Evolutionary conservation across 306 rosid genomes (phyloP).

Genomic region (Vigna angularis): DNA sequence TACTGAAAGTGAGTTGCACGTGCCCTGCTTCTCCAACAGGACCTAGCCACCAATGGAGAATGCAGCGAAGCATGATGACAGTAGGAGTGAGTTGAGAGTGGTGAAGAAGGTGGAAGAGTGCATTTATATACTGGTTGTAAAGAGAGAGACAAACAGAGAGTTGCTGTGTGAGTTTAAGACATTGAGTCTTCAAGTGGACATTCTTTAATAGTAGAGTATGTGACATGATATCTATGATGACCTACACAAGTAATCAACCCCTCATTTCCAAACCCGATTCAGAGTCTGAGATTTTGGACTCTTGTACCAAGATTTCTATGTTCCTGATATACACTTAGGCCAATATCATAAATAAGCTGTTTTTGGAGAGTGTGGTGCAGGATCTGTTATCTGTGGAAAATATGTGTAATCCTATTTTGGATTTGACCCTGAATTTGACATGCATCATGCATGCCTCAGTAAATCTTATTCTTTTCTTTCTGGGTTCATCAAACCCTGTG

Average conservation of each 20-base stretch:
- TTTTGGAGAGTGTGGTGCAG: conserved; percentile 18
- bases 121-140: conserved; percentile 48
- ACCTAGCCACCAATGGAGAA: conserved; percentile 57
- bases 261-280: background rate
- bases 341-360: background rate
- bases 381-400: conserved; percentile 3
- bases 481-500: conserved; percentile 26
- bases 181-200: conserved; percentile 76
- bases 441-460: conserved; percentile 40
- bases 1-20: conserved; percentile 65
- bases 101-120: conserved; percentile 20
- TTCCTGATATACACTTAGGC: background rate
- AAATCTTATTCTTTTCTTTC: conserved; percentile 57
- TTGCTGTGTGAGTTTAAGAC: conserved; percentile 44
- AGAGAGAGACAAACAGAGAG: conserved; percentile 17
- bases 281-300: conserved; percentile 4
- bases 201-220: conserved; percentile 52
- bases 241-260: conserved; percentile 36
- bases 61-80: background rate
- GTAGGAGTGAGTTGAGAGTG: conserved; percentile 11
- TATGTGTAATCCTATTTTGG: background rate
- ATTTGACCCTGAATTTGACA: conserved; percentile 40
- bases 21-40: conserved; percentile 99
- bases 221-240: background rate
- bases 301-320: conserved; percentile 7